Evolutionary conservation across 495 filamentous ascomycete species (phyloP).

Genomic region (Clavariopsis aquatica): DNA sequence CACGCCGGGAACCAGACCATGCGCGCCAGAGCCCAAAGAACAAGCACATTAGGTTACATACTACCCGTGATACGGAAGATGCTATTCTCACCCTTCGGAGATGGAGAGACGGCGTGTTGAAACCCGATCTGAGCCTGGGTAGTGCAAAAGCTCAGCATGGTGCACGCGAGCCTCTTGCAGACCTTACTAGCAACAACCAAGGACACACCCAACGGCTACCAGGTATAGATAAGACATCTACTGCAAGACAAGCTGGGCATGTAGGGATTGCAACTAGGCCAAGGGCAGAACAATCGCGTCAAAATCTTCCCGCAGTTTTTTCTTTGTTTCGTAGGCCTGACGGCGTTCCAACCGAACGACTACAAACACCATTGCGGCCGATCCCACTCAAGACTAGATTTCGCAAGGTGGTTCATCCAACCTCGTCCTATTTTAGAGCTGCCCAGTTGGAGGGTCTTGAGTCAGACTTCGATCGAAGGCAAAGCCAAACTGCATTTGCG

Average conservation of each 20-base stretch:
- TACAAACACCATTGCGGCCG: background rate
- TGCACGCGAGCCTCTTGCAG: slow-evolving; percentile 32
- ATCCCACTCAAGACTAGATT: background rate
- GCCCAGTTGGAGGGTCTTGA: slow-evolving; percentile 46
- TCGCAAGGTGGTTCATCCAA: background rate
- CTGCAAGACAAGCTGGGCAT: background rate
- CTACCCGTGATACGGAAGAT: slow-evolving; percentile 72
- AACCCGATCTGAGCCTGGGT: slow-evolving; percentile 42
- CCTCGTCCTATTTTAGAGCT: slow-evolving; percentile 11
- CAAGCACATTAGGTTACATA: slow-evolving; percentile 74
- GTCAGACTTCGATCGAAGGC: slow-evolving; percentile 28
- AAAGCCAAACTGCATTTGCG: slow-evolving; percentile 41
- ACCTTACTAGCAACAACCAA: slow-evolving; percentile 19
- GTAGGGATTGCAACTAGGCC: background rate
- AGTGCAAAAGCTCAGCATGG: slow-evolving; percentile 15
- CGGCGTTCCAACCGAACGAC: background rate
- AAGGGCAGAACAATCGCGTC: background rate
- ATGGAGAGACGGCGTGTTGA: slow-evolving; percentile 74
- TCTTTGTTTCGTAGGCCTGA: background rate
- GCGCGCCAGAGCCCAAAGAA: slow-evolving; percentile 73
- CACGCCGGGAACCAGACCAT: slow-evolving; percentile 58
- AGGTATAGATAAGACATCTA: background rate
- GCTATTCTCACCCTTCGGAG: slow-evolving; percentile 64
- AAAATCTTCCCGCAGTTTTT: background rate
- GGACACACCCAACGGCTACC: slow-evolving; percentile 3